Evolutionary conservation across 2,329 filamentous ascomycete genomes (phyloP).

Genomic region (Cadophora malorum): DNA sequence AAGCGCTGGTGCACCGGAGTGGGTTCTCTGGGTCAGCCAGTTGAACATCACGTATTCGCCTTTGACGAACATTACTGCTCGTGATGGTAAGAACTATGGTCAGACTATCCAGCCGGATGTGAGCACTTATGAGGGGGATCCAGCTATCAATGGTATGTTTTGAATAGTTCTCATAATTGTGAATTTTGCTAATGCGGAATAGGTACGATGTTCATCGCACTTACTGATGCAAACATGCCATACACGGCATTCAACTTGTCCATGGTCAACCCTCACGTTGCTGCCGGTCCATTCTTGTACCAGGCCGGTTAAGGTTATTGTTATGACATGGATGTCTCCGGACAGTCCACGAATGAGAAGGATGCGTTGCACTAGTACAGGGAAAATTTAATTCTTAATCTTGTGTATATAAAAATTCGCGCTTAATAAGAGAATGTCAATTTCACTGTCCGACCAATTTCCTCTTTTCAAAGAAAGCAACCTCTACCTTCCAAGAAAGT

Average conservation of each 20-base stretch:
- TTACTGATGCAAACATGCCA: constrained; percentile 72
- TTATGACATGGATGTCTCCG: too few relatives aligned
- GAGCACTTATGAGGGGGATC: constrained; percentile 59
- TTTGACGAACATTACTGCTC: constrained; percentile 56
- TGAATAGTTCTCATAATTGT: background rate
- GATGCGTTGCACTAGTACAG: too few relatives aligned
- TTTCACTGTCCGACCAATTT: too few relatives aligned
- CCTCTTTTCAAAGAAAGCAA: too few relatives aligned
- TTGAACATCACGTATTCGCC: constrained; percentile 75
- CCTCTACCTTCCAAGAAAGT: too few relatives aligned
- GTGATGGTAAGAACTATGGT: constrained; percentile 46
- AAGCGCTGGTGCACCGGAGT: constrained; percentile 64
- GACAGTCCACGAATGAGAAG: too few relatives aligned
- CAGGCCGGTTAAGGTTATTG: constrained; percentile 68
- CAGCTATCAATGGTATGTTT: constrained; percentile 62
- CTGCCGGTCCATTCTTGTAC: constrained; percentile 74
- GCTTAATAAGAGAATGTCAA: too few relatives aligned
- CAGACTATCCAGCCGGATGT: constrained; percentile 74
- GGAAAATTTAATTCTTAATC: too few relatives aligned
- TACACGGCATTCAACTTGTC: constrained; percentile 80
- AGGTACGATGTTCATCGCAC: constrained; percentile 76
- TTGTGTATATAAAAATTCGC: too few relatives aligned
- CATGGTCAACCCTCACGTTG: constrained; percentile 77
- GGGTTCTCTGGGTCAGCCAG: constrained; percentile 79
- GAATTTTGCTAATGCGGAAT: background rate